Evolutionary conservation across 139 green algal genomes (phyloP).

Genomic region (Pleodorina starrii): DNA sequence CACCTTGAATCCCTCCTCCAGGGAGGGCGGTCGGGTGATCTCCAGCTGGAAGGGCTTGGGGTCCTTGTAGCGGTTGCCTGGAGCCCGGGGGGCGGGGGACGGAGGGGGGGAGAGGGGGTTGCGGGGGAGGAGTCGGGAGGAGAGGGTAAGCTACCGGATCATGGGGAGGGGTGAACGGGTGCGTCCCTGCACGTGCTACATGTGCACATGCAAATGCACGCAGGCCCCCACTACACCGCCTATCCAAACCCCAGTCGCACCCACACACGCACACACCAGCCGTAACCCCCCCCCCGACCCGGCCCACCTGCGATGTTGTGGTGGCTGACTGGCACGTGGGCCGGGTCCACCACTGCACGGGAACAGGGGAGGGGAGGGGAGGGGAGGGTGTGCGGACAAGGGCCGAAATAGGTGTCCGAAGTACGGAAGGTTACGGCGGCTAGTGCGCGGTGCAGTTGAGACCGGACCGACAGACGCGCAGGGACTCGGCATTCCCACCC

Average conservation of each 20-base stretch:
- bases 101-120: too few relatives aligned
- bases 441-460: neutral
- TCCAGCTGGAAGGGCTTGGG: neutral
- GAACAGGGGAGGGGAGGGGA: neutral
- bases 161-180: neutral
- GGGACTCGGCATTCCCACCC: neutral
- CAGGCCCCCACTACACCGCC: neutral
- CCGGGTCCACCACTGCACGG: conserved; percentile 16
- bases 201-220: neutral
- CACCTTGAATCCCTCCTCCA: conserved; percentile 11
- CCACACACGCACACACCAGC: neutral
- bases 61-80: conserved; percentile 37
- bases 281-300: neutral
- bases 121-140: too few relatives aligned
- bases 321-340: conserved; percentile 29
- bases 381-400: neutral
- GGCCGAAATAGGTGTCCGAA: neutral
- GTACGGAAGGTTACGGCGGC: neutral
- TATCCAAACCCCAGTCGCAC: neutral
- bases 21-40: neutral
- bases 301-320: conserved; percentile 28
- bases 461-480: neutral
- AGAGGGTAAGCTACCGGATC: too few relatives aligned
- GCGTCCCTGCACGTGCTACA: neutral
- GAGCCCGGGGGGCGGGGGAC: too few relatives aligned